Base-by-base conservation (phyloP, 2,329 filamentous ascomycete genomes). In the Diaporthe sp. region DNA sequence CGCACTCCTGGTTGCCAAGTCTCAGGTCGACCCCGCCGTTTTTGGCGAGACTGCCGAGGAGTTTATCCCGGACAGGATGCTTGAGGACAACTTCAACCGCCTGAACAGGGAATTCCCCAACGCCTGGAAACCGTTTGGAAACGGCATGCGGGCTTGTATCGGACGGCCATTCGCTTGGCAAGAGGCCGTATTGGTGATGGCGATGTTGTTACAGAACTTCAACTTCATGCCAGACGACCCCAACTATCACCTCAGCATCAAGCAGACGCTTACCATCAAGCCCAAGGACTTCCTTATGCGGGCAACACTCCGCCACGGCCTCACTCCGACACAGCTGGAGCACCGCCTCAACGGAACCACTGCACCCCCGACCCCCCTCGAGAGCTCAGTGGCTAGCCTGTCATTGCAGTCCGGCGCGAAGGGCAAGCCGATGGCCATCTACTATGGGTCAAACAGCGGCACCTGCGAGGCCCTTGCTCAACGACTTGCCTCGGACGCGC, bases 121-220 rank as follows among this genome's bases (percentile, higher is more conserved):
- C 72, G 88, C 88, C 44, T 93, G 91, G 92, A 94, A 94, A 83
- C 93, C 94, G 4, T 96, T 95, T 79, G 94, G 82, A 39, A 83
- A 81, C 68, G 82, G 82, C 1, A 87, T 89, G 77, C 86, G 94
- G 72, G 92, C 86, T 1, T 96, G 94, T 79, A 95, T 95, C 76
- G 94, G 94, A 5, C 86, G 93, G 1, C 88, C 90, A 0, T 95
- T 95, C 81, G 93, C 94, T 1, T 94, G 92, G 92, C 94, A 96
- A 80, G 94, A 96, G 83, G 87, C 89, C 2, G 81, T 93, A 7
- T 84, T 94, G 0, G 88, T 89, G 12, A 85, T 92, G 78, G 90
- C 91, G 0, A 87, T 93, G 79, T 81, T 94, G 17, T 85, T 95
- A 75, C 93, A 95, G 79, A 94, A 92, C 79, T 94, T 95, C 84